Conservation (phyloP, 352 stramenopile genomes). For the Aphanomyces stellatus region DNA sequence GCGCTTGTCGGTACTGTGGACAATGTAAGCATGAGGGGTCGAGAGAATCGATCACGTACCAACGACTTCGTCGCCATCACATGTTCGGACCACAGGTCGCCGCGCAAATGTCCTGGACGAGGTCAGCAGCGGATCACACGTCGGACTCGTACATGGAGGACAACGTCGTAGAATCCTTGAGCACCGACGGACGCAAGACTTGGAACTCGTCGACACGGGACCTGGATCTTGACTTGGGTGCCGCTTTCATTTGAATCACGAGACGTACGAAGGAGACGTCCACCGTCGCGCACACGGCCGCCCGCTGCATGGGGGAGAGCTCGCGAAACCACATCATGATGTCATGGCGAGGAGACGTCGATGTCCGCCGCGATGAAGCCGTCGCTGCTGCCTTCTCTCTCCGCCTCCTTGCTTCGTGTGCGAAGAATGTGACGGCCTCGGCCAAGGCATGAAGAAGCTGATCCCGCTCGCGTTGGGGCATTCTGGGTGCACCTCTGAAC, state of each 20-base stretch:
- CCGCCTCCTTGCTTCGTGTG: constrained; percentile 17
- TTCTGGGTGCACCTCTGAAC: background rate
- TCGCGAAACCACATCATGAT: constrained; percentile 45
- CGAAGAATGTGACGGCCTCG: constrained; percentile 44
- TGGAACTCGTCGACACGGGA: constrained; percentile 42
- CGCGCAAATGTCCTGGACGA: constrained; percentile 47
- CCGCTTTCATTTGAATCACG: constrained; percentile 57
- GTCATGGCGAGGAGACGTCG: constrained; percentile 23
- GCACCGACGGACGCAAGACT: constrained; percentile 26
- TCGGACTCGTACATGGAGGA: background rate
- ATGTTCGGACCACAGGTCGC: constrained; percentile 33
- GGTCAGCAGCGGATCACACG: background rate
- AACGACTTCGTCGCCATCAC: constrained; percentile 36
- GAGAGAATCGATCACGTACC: background rate
- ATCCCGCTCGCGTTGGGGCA: background rate
- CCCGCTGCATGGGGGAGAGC: constrained; percentile 34
- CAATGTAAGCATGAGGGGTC: background rate
- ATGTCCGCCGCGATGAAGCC: too few species aligned
- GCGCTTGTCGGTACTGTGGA: constrained; percentile 40
- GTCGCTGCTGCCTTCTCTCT: constrained; percentile 12
- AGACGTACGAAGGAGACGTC: constrained; percentile 73
- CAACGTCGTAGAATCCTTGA: background rate
- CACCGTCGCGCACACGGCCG: constrained; percentile 51
- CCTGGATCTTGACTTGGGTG: constrained; percentile 8
- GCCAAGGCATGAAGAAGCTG: constrained; percentile 36